Conservation (phyloP, 768 basidiomycete species). For the Baorangia bicolor region DNA sequence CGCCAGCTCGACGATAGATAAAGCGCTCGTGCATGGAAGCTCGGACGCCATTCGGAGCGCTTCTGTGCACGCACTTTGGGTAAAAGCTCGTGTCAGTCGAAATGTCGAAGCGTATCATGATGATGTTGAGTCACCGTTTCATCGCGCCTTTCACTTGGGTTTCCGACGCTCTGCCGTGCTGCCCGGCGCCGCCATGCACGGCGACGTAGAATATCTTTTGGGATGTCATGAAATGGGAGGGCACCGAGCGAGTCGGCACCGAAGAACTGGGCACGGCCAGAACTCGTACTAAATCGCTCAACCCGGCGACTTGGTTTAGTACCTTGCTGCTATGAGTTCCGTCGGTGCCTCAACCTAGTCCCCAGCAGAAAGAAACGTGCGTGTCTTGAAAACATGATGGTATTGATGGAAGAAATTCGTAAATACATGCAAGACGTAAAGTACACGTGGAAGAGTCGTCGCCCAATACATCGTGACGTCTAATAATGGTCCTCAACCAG, state of each 20-base stretch:
- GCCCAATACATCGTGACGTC: neutral
- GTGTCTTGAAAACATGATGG: slow-evolving; percentile 13
- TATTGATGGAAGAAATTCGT: slow-evolving; percentile 15
- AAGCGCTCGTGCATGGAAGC: slow-evolving; percentile 25
- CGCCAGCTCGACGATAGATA: slow-evolving; percentile 52
- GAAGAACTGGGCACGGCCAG: neutral
- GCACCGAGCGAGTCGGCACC: neutral
- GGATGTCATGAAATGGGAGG: slow-evolving; percentile 4
- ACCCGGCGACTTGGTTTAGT: neutral
- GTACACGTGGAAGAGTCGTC: slow-evolving; percentile 12
- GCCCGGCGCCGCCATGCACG: slow-evolving; percentile 79
- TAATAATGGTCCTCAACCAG: neutral
- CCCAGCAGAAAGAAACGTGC: neutral
- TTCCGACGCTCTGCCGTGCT: slow-evolving; percentile 50
- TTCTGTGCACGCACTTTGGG: slow-evolving; percentile 50
- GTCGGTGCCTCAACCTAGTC: too few species aligned
- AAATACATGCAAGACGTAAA: slow-evolving; percentile 27
- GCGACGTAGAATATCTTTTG: slow-evolving; percentile 44
- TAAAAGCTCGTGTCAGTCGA: neutral
- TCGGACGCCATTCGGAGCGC: slow-evolving; percentile 33
- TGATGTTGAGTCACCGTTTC: slow-evolving; percentile 44
- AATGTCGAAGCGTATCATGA: neutral
- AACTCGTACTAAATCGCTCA: neutral
- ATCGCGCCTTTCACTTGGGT: slow-evolving; percentile 54
- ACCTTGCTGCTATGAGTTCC: neutral